Evolutionary conservation across 345 rosid species (phyloP).

Genomic region (Aquilaria malaccensis): DNA sequence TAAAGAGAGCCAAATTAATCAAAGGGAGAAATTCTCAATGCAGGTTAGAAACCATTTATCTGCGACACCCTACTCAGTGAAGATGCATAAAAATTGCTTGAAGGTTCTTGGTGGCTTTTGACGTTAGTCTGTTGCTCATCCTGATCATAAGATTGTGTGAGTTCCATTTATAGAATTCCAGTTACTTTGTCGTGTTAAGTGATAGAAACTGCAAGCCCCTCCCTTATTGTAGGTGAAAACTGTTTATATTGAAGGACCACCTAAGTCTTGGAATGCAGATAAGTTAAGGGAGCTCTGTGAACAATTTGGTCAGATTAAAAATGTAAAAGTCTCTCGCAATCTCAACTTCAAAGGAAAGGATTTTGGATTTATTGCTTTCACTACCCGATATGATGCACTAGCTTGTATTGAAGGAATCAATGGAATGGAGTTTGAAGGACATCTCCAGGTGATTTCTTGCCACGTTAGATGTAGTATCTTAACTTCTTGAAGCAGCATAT

Average conservation of each 20-base stretch:
- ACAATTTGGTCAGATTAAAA: slow-evolving; percentile 17
- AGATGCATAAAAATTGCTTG: slow-evolving; percentile 17
- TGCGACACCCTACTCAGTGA: background rate
- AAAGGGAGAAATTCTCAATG: slow-evolving; percentile 6
- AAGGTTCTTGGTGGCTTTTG: slow-evolving; percentile 7
- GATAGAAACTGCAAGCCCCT: background rate
- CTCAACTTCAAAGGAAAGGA: slow-evolving; percentile 14
- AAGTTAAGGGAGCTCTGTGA: slow-evolving; percentile 17
- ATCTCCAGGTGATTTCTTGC: slow-evolving; percentile 14
- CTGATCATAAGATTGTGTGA: slow-evolving; percentile 1
- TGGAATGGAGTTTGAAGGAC: slow-evolving; percentile 11
- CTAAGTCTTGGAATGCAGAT: slow-evolving; percentile 19
- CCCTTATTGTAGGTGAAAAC: slow-evolving; percentile 20
- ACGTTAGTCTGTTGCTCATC: background rate
- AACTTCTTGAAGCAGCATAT: background rate
- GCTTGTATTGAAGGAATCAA: slow-evolving; percentile 22
- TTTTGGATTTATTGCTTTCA: slow-evolving; percentile 22
- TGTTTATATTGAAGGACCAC: slow-evolving; percentile 14
- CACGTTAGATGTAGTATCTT: background rate
- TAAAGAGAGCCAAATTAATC: background rate
- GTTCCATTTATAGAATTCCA: background rate
- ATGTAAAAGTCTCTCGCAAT: slow-evolving; percentile 13
- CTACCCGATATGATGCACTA: slow-evolving; percentile 17
- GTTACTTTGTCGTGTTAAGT: background rate
- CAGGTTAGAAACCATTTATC: slow-evolving; percentile 10